Base-by-base conservation (phyloP, 2,329 filamentous ascomycete genomes). In the Aspergillus flavus region DNA sequence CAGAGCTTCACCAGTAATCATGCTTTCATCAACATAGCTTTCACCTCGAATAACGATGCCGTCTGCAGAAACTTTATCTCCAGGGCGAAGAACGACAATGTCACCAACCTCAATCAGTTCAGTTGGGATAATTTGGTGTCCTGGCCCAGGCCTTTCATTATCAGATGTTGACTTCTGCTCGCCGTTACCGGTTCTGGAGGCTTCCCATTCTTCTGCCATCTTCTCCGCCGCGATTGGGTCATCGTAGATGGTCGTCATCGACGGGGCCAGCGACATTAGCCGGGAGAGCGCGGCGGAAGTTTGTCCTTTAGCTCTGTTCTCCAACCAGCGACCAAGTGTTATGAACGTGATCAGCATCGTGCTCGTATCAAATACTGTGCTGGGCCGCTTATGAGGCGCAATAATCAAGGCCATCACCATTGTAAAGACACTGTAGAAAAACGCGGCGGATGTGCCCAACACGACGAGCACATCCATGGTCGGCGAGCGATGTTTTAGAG, bases 301-400 rank as follows among this genome's bases (percentile, higher is more conserved):
- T 79, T 98, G 92, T 0, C 95, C 95, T 81, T 98, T 99, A 58
- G 95, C 95, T 21, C 89, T 84, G 75, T 98, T 99, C 79, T 99
- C 95, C 21, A 99, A 81, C 81, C 91, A 99, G 41, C 95, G 89
- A 4, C 95, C 93, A 3, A 99, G 81, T 1, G 91, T 93, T 76
- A 97, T 93, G 75, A 99, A 98, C 0, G 93, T 97, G 76, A 99
- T 94, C 58, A 99, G 85, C 95, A 98, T 99, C 26, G 93, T 97
- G 79, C 94, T 97, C 1, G 95, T 99, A 74, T 99, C 95, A 72
- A 99, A 99, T 19, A 97, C 91, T 2, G 93, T 97, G 66, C 88
- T 89, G 0, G 95, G 95, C 55, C 92, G 87, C 2, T 85, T 86
- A 75, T 98, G 93, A 7, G 93, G 91, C 26, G 87, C 82, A n/a